Conservation (phyloP, 2,329 filamentous ascomycete species). For the Onygenales sp. region DNA sequence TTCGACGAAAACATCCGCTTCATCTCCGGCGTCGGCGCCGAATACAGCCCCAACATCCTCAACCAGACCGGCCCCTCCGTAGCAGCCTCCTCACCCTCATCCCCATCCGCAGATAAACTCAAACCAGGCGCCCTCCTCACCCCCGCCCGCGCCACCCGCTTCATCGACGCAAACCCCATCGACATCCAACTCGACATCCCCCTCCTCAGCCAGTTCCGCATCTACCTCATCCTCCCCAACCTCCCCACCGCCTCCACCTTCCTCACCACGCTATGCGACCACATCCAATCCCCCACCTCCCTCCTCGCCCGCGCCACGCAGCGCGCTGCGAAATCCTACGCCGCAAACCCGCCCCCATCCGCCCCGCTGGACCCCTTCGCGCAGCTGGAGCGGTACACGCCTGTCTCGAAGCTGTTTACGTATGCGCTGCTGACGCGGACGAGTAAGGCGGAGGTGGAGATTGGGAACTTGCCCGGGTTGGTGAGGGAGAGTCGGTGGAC, state of each 20-base stretch:
- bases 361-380: slow-evolving; percentile 57
- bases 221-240: slow-evolving; percentile 61
- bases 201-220: slow-evolving; percentile 65
- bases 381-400: slow-evolving; percentile 58
- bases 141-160: slow-evolving; percentile 62
- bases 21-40: slow-evolving; percentile 62
- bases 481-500: slow-evolving; percentile 61
- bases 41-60: slow-evolving; percentile 55
- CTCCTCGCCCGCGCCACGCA: slow-evolving; percentile 52
- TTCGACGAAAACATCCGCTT: slow-evolving; percentile 63
- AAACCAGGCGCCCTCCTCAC: slow-evolving; percentile 42
- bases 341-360: slow-evolving; percentile 45
- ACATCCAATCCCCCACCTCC: slow-evolving; percentile 42
- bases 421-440: slow-evolving; percentile 59
- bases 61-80: slow-evolving; percentile 42
- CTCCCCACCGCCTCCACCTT: slow-evolving; percentile 48
- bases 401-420: slow-evolving; percentile 60
- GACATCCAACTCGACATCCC: slow-evolving; percentile 71
- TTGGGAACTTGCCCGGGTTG: slow-evolving; percentile 52
- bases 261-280: slow-evolving; percentile 49
- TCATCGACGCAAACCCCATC: slow-evolving; percentile 68
- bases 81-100: slow-evolving; percentile 26
- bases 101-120: slow-evolving; percentile 26
- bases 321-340: slow-evolving; percentile 54
- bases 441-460: slow-evolving; percentile 54